phyloP scores from a whole-genome alignment of 345 rosid genomes.

The Excoecaria agallocha region DNA sequence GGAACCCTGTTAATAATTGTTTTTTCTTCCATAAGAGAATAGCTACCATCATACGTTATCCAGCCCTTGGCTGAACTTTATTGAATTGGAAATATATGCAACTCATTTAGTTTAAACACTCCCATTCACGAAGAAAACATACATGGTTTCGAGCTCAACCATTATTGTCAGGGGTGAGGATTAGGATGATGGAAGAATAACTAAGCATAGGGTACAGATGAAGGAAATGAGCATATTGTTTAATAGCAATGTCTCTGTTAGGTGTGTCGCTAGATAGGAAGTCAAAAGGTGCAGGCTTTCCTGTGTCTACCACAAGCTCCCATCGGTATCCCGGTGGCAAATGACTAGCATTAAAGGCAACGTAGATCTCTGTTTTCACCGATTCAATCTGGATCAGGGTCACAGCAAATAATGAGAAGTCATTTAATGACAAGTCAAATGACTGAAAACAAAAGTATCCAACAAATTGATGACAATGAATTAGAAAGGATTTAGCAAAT shows the following conservation, averaged over 20 bases:
- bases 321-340: constrained; percentile 75
- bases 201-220: constrained; percentile 88
- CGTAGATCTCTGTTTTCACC: constrained; percentile 72
- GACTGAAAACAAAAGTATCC: neutral
- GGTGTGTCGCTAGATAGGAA: constrained; percentile 65
- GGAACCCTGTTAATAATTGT: too few species aligned
- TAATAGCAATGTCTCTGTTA: constrained; percentile 51
- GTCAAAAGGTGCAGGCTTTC: constrained; percentile 78
- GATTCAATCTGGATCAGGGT: constrained; percentile 55
- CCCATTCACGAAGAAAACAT: neutral
- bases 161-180: constrained; percentile 41
- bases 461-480: too few species aligned
- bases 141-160: constrained; percentile 6
- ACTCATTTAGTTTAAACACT: neutral
- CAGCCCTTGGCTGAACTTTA: neutral
- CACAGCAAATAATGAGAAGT: constrained; percentile 3
- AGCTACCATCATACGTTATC: neutral
- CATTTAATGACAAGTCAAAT: neutral
- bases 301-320: constrained; percentile 85
- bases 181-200: constrained; percentile 77
- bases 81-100: neutral
- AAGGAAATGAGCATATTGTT: constrained; percentile 70
- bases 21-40: neutral
- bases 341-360: constrained; percentile 80
- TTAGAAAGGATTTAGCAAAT: too few species aligned